Evolutionary conservation across 176 grass and related monocot genomes (phyloP), one percentile per base, ranked within the genome.

Genomic region (Zoysia japonica): DNA sequence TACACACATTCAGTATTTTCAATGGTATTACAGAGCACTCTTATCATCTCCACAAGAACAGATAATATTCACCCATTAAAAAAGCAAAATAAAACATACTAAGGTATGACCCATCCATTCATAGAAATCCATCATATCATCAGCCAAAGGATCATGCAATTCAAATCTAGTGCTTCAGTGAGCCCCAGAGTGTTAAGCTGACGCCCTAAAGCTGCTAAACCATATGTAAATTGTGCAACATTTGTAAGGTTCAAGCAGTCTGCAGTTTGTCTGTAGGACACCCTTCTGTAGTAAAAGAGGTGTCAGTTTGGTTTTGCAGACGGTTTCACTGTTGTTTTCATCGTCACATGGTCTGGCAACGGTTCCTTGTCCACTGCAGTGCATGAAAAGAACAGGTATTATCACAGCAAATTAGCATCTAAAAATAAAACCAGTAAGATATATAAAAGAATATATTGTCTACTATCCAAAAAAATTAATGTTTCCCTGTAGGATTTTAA

Each of bases 211-310:
- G 96, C 88, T 78, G 82, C 86, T 78, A 99, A 87, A 43, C 96
- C 96, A 61, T 90, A 99, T 10, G 92, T 78, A 87, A 89, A 99
- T 66, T 99, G 96, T 61, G 96, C 96, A 15, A 99, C 92, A 86
- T 99, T 99, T 78, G 96, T 99, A 52, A 92, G 92, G 73, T 99
- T 92, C 59, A 99, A 87, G 80, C 96, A 99, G 68, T 99, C 96
- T 71, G 73, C 96, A 99, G 73, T 99, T 99, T 71, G 96, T 99
- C 82, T 92, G 88, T 39, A 99, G 88, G 40, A 99, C 92, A 72
- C 96, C 92, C 84, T 91, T 95, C 74, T 99, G 96, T 61, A 82
- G 78, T 66, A 69, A 78, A 82, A 87, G 83, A 76, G 88, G 86
- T 62, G 77, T 79, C 57, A 85, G 47, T n/a, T 74, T 86, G 49